A percentile compares a stretch with the other conserved stretches of the same genome.
Conservation (phyloP, 2,329 filamentous ascomycete species). For the Hypomyces perniciosus region DNA sequence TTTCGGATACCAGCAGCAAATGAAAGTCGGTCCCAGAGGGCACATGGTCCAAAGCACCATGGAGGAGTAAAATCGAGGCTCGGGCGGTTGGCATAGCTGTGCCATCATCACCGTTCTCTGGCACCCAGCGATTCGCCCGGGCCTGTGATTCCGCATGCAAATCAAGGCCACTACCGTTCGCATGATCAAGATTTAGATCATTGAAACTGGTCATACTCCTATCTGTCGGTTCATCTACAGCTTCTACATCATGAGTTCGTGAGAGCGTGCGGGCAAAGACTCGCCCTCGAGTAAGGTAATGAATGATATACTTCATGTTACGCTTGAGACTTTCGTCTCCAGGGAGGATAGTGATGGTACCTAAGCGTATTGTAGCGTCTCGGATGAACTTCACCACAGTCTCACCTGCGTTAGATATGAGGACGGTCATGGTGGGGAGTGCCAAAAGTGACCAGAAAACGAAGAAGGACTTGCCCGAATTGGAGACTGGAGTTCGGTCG, state of each 20-base stretch:
- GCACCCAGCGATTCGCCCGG: not conserved
- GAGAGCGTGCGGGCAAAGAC: not conserved
- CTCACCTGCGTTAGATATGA: conserved; percentile 77
- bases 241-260: not conserved
- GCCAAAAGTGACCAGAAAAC: conserved; percentile 85
- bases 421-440: conserved; percentile 81
- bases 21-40: not conserved
- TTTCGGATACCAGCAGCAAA: not conserved
- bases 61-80: not conserved
- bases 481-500: conserved; percentile 69
- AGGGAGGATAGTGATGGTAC: conserved; percentile 55
- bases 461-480: conserved; percentile 76
- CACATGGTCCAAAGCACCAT: conserved; percentile 53
- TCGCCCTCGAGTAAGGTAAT: not conserved
- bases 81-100: not conserved
- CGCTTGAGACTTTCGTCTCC: conserved; percentile 26
- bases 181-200: too few relatives aligned
- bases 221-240: not conserved
- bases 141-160: too few relatives aligned
- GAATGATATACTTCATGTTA: not conserved
- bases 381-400: conserved; percentile 64
- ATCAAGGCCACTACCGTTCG: too few relatives aligned
- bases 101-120: not conserved
- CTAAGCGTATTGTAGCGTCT: conserved; percentile 49
- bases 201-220: not conserved